Percentiles rank a stretch among this genome's conserved stretches.
Conservation (phyloP, 2,329 filamentous ascomycete species). For the Microcera coccophila region DNA sequence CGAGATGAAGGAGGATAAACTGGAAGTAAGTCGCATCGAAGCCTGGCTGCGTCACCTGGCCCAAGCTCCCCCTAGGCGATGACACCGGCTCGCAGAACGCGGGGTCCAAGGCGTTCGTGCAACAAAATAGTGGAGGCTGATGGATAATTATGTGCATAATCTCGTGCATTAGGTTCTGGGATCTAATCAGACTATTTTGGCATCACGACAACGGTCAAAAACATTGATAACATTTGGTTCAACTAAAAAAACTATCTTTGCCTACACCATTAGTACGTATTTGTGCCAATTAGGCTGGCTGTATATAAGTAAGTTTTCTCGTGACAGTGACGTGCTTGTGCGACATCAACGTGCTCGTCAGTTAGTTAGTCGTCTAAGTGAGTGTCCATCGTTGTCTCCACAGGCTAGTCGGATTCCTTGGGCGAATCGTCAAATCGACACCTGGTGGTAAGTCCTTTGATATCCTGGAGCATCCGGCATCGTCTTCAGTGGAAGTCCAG, state of each 20-base stretch:
- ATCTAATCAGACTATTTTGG: neutral
- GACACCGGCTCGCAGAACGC: neutral
- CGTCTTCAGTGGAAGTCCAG: neutral
- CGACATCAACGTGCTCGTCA: too few species aligned
- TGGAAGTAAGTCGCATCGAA: conserved; percentile 5
- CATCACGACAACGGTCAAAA: conserved; percentile 18
- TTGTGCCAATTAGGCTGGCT: conserved; percentile 9
- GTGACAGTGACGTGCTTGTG: too few species aligned
- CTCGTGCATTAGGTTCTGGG: neutral
- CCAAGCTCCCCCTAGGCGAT: conserved; percentile 21
- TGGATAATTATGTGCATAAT: conserved; percentile 14
- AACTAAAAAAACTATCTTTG: too few species aligned
- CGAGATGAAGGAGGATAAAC: conserved; percentile 10
- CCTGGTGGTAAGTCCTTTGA: neutral
- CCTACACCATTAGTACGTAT: conserved; percentile 27
- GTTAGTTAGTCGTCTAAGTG: neutral
- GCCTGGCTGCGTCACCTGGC: conserved; percentile 20
- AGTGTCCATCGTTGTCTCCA: neutral
- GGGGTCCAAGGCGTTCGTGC: too few species aligned
- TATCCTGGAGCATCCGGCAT: too few species aligned
- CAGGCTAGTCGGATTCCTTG: neutral
- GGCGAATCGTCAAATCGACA: neutral
- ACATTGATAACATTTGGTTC: too few species aligned
- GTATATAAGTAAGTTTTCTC: conserved; percentile 10
- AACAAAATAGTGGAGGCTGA: neutral